Base-by-base conservation (phyloP, 768 basidiomycete species). In the Phylloporus rhodoxanthus region DNA sequence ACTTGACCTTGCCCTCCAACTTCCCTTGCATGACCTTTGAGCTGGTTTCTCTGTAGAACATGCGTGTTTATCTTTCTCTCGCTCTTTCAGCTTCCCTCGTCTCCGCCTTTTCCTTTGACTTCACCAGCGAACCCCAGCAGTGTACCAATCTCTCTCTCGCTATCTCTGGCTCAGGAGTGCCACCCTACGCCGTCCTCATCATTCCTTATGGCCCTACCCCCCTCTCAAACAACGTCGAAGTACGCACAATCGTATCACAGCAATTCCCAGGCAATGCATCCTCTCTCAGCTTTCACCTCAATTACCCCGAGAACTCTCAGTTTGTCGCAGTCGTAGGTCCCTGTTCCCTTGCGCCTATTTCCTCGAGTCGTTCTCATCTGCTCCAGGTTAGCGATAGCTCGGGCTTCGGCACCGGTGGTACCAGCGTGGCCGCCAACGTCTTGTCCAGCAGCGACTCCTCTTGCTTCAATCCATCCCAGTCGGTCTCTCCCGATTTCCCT, bases 271-370 rank as follows among this genome's bases (percentile, higher is more conserved):
- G 66, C 23, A 58, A 65, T 21, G 61, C 66, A 6, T 48, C 68
- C 17, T 68, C 72, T 20, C 57, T 79, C 25, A 72, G 64, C 32
- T 84, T 89, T 63, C 66, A 76, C 60, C 73, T 88, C 45, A 75
- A 73, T 25, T 90, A 76, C 61, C 87, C 87, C 0, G 72, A 67
- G 42, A 74, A 79, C 60, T 85, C 85, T 3, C 82, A 86, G 58
- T 82, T 91, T 47, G 85, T 90, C 21, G 81, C 83, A 5, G 82
- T 88, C 59, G 87, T 87, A 58, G 69, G 84, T 80, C 15, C 33
- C 21, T 11, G 9, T 11, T 11, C 7, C 8, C 33, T 21, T 1
- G 32, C 21, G 28, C 4, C 15, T 21, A 19, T 19, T 19, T 11
- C 19, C 28, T 15, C 20, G 11, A n/a, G 15, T 25, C 40, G 4